These are phyloP conservation scores for Rhytidiadelphus loreus DNA, from an alignment of 225 moss, liverwort and hornwort genomes.

Conservation along the genomic window DNA sequence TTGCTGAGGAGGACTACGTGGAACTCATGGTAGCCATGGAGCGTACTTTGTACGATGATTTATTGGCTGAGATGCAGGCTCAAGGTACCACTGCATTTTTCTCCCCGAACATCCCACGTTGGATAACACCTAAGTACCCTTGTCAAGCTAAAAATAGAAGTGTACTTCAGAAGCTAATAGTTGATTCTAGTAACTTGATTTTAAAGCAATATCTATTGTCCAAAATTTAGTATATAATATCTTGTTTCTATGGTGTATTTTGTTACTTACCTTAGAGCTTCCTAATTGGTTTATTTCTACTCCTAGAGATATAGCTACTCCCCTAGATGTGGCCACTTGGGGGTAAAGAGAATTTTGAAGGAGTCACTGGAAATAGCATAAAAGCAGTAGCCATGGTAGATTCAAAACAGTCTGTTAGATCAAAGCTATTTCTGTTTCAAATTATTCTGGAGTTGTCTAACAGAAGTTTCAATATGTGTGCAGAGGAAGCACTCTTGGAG, in stretches of 20 bases:
- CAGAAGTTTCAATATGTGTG: neutral
- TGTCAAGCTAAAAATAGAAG: neutral
- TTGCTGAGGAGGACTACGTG: conserved; percentile 67
- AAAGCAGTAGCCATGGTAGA: neutral
- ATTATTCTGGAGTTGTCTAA: neutral
- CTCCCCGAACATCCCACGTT: neutral
- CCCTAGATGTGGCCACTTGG: neutral
- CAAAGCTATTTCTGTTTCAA: neutral
- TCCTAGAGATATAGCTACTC: neutral
- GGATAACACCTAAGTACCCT: neutral
- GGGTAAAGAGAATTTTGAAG: neutral
- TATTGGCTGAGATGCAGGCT: conserved; percentile 55
- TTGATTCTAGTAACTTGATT: neutral
- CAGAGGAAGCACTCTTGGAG: conserved; percentile 82
- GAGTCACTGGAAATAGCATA: neutral
- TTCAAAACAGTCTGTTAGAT: neutral
- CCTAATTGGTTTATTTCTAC: neutral
- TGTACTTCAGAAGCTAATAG: neutral
- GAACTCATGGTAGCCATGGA: conserved; percentile 93
- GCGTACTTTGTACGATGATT: conserved; percentile 72
- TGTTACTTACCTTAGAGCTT: neutral
- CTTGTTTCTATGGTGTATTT: neutral
- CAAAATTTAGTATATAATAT: neutral
- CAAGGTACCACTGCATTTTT: conserved; percentile 45
- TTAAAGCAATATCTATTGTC: neutral